phyloP scores from a whole-genome alignment of 371 early-diverging fungal species.

The Coemansia linderi region DNA sequence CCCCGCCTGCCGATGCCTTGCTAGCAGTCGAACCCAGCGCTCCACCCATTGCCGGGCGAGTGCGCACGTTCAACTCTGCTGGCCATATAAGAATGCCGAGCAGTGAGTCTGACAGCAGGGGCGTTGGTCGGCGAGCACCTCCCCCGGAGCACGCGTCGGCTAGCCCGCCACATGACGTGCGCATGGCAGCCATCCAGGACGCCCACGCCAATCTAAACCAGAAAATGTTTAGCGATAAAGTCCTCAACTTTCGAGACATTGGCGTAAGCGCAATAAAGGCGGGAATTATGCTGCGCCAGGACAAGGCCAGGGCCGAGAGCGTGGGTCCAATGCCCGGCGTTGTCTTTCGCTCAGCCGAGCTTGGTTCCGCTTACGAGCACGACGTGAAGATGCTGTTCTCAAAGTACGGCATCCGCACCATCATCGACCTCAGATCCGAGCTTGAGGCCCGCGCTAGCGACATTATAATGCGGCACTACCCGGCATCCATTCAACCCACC shows the following conservation, averaged over 20 bases:
- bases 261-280: slow-evolving; percentile 45
- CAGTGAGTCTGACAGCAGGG: not conserved
- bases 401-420: slow-evolving; percentile 50
- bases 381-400: slow-evolving; percentile 49
- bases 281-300: slow-evolving; percentile 17
- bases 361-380: slow-evolving; percentile 44
- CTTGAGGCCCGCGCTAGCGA: slow-evolving; percentile 49
- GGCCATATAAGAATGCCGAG: slow-evolving; percentile 6
- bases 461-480: slow-evolving; percentile 44
- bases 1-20: slow-evolving; percentile 16
- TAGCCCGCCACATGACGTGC: slow-evolving; percentile 25
- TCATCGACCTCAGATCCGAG: slow-evolving; percentile 51
- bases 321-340: slow-evolving; percentile 49
- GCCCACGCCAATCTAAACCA: slow-evolving; percentile 20
- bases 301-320: slow-evolving; percentile 12
- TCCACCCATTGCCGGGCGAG: slow-evolving; percentile 24
- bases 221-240: slow-evolving; percentile 39
- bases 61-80: slow-evolving; percentile 15
- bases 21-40: slow-evolving; percentile 26
- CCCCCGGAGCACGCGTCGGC: not conserved
- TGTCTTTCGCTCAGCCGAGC: slow-evolving; percentile 52
- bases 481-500: slow-evolving; percentile 46
- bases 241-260: slow-evolving; percentile 46
- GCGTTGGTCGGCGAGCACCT: not conserved
- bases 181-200: slow-evolving; percentile 28